Evolutionary conservation across 2,329 filamentous ascomycete species (phyloP).

Genomic region (Sporothrix mexicana): DNA sequence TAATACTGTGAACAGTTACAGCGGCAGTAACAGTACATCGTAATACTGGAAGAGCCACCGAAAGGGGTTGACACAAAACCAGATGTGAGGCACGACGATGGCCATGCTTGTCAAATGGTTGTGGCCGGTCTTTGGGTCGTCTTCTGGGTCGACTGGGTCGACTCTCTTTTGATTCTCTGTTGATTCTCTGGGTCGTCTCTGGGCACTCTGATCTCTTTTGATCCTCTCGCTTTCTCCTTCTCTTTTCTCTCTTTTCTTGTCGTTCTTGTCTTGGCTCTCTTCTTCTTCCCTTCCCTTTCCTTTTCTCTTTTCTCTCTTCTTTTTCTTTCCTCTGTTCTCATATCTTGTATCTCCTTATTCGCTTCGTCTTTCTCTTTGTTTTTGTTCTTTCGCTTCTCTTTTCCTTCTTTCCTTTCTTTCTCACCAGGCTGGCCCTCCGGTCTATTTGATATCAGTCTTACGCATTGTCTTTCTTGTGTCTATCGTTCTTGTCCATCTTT

Average conservation of each 20-base stretch:
- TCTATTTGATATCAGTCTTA: constrained; percentile 20
- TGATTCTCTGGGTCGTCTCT: not conserved
- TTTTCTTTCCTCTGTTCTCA: not conserved
- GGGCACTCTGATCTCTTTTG: not conserved
- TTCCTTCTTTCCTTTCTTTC: constrained; percentile 17
- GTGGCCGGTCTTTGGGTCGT: not conserved
- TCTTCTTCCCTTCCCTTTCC: not conserved
- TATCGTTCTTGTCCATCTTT: not conserved
- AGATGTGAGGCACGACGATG: constrained; percentile 22
- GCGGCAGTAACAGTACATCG: not conserved
- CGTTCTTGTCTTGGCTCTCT: not conserved
- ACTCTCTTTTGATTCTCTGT: not conserved
- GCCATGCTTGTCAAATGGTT: not conserved
- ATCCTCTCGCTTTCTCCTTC: constrained; percentile 15
- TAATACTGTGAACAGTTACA: not conserved
- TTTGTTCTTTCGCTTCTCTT: constrained; percentile 1
- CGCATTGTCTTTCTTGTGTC: not conserved
- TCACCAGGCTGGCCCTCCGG: constrained; percentile 31
- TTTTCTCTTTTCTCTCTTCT: not conserved
- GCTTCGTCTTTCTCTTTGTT: not conserved
- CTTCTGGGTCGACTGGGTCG: no score
- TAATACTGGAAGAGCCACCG: no score
- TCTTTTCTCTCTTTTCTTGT: constrained; percentile 10
- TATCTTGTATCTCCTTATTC: not conserved
- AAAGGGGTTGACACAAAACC: constrained; percentile 28